Evolutionary conservation across 371 early-diverging fungal species (phyloP).

Genomic region (Rhizopus arrhizus): DNA sequence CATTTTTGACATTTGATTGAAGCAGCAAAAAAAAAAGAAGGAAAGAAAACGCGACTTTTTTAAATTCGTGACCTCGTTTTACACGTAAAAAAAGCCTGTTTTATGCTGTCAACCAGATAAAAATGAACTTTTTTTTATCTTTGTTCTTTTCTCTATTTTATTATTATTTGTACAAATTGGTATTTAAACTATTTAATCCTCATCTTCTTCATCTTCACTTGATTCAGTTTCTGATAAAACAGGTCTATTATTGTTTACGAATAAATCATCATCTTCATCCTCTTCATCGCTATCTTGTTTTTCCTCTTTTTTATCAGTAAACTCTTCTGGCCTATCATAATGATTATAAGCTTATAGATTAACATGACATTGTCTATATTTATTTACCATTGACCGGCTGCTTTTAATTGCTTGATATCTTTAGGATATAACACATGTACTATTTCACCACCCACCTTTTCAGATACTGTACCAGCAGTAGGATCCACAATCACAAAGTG

Average conservation of each 20-base stretch:
- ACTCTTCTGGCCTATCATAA: slow-evolving; percentile 39
- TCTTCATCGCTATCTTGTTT: slow-evolving; percentile 28
- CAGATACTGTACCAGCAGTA: slow-evolving; percentile 51
- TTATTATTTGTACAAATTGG: neutral
- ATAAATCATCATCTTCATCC: slow-evolving; percentile 60
- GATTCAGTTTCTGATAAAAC: slow-evolving; percentile 44
- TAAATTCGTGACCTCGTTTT: no score
- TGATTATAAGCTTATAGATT: slow-evolving; percentile 9
- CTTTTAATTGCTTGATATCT: slow-evolving; percentile 74
- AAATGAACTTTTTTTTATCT: neutral
- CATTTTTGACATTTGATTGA: no score
- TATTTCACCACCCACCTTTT: slow-evolving; percentile 83
- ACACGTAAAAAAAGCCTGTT: no score
- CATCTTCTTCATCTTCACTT: slow-evolving; percentile 34
- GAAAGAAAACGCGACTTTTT: neutral
- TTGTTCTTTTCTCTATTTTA: slow-evolving; percentile 1
- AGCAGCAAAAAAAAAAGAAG: no score
- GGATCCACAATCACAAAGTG: slow-evolving; percentile 74
- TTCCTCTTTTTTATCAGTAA: slow-evolving; percentile 29
- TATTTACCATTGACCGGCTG: slow-evolving; percentile 62
- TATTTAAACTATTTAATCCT: neutral
- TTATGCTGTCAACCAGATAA: no score
- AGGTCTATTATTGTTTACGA: slow-evolving; percentile 69
- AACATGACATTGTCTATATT: slow-evolving; percentile 12
- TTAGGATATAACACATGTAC: slow-evolving; percentile 73